phyloP scores from a whole-genome alignment of 805 yeast species.

The Nakazawaea laoshanensis region DNA sequence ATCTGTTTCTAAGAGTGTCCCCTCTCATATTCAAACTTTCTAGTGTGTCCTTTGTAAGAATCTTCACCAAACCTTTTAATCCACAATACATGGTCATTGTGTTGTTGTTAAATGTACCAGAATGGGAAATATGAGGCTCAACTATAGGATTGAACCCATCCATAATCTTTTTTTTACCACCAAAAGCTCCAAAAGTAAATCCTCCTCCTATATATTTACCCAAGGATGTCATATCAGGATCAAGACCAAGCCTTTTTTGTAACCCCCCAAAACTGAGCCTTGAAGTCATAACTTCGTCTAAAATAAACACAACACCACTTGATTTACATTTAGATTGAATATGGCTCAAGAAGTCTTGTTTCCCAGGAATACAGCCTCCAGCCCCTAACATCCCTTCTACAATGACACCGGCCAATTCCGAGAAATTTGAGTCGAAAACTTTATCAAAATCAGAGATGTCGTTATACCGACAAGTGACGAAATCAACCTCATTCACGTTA shows the following conservation, averaged over 20 bases:
- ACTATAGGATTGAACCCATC: conserved; percentile 10
- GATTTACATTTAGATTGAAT: conserved; percentile 11
- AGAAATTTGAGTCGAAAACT: neutral
- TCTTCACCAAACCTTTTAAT: conserved; percentile 9
- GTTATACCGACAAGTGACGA: conserved; percentile 9
- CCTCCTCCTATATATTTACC: conserved; percentile 14
- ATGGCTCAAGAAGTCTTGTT: conserved; percentile 4
- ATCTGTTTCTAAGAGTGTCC: conserved; percentile 1
- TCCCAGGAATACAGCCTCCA: conserved; percentile 12
- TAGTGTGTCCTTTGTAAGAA: conserved; percentile 5
- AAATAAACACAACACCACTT: conserved; percentile 8
- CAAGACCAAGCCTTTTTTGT: conserved; percentile 5
- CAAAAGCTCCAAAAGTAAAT: conserved; percentile 12
- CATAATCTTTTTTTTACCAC: conserved; percentile 12
- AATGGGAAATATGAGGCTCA: conserved; percentile 7
- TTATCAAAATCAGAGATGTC: conserved; percentile 5
- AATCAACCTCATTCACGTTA: conserved; percentile 6
- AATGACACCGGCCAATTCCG: conserved; percentile 11
- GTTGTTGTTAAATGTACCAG: conserved; percentile 14
- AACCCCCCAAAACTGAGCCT: conserved; percentile 12
- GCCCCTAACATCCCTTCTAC: conserved; percentile 13
- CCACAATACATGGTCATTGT: conserved; percentile 12
- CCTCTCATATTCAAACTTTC: conserved; percentile 8
- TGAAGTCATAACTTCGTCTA: conserved; percentile 14
- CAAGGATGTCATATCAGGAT: conserved; percentile 11